Conservation (phyloP, 441 rosid genomes). For the Manihot esculenta region DNA sequence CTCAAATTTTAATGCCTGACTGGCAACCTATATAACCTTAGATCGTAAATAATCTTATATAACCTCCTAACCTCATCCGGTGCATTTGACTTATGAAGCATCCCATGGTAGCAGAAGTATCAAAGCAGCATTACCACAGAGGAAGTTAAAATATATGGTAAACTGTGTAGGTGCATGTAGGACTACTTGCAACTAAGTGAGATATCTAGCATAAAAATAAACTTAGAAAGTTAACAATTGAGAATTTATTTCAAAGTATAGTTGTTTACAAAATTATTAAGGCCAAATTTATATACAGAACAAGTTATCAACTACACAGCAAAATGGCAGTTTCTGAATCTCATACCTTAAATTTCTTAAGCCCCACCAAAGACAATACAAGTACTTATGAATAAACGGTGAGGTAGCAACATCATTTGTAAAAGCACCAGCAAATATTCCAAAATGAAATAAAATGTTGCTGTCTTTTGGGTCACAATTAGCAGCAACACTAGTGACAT, state of each 20-base stretch:
- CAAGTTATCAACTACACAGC: background rate
- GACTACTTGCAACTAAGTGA: background rate
- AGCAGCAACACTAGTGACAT: conserved; percentile 42
- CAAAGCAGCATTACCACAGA: too few species aligned
- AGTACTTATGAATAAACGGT: conserved; percentile 57
- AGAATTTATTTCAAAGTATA: background rate
- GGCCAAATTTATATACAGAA: background rate
- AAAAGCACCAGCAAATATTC: conserved; percentile 74
- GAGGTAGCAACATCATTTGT: conserved; percentile 62
- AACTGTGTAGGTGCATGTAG: background rate
- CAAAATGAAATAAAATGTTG: conserved; percentile 48
- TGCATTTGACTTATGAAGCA: too few species aligned
- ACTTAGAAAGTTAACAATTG: background rate
- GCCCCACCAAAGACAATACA: conserved; percentile 98
- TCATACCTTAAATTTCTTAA: conserved; percentile 63
- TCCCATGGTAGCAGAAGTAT: too few species aligned
- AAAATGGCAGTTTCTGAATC: background rate
- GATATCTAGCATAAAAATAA: background rate
- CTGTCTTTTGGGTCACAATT: conserved; percentile 53
- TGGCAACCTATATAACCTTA: too few species aligned
- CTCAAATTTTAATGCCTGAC: too few species aligned
- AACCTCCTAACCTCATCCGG: too few species aligned
- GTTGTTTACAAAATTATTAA: too few species aligned
- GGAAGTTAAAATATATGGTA: too few species aligned
- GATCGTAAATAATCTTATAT: too few species aligned